Conservation (phyloP, 2,329 filamentous ascomycete species). For the Colletotrichum plurivorum region DNA sequence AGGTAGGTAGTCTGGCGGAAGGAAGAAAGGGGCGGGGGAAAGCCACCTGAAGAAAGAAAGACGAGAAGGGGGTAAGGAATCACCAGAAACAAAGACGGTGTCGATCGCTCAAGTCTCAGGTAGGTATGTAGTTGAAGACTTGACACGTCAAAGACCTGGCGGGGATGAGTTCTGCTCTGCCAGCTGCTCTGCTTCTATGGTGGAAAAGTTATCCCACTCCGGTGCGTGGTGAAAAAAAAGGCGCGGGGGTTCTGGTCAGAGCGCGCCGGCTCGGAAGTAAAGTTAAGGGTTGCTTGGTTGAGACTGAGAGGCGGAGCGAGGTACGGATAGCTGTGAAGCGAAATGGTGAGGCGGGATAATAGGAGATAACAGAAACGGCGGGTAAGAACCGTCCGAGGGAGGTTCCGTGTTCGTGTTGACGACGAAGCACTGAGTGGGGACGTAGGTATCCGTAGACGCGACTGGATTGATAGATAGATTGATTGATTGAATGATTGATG, state of each 20-base stretch:
- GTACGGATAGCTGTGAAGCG: neutral
- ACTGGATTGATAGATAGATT: constrained; percentile 24
- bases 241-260: neutral
- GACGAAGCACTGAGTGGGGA: constrained; percentile 23
- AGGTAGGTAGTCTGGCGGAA: neutral
- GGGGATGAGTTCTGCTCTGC: too few relatives aligned
- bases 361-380: constrained; percentile 6
- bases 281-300: neutral
- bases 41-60: constrained; percentile 3
- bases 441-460: constrained; percentile 23
- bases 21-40: constrained; percentile 18
- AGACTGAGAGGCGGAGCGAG: neutral
- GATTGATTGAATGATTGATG: constrained; percentile 19
- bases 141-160: too few relatives aligned
- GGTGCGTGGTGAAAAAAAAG: neutral
- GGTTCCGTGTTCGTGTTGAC: constrained; percentile 35
- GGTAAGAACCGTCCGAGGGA: constrained; percentile 16
- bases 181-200: too few relatives aligned
- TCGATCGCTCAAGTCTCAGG: too few relatives aligned
- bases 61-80: constrained; percentile 19
- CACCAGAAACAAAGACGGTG: constrained; percentile 34
- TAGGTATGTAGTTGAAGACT: neutral
- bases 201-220: too few relatives aligned
- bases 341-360: constrained; percentile 1
- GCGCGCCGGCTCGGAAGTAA: constrained; percentile 4